Conservation (phyloP, 176 grass and related monocot species). For the Saccharum officinarum region DNA sequence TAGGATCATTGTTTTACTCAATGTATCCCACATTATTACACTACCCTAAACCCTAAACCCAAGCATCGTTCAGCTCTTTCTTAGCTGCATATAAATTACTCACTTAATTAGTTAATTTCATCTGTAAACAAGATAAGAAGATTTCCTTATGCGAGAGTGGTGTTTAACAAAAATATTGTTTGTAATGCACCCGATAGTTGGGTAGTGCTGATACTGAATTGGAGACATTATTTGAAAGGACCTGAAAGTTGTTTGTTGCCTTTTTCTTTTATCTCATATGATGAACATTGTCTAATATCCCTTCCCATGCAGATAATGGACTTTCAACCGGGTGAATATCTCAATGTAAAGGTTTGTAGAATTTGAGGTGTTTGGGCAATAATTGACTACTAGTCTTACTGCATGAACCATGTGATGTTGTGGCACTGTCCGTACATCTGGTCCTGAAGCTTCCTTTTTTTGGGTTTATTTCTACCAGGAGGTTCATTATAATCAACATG, state of each 20-base stretch:
- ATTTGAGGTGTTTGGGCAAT: neutral
- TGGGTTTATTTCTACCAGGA: slow-evolving; percentile 56
- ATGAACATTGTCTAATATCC: slow-evolving; percentile 20
- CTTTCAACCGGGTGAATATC: slow-evolving; percentile 97
- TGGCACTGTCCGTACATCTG: neutral
- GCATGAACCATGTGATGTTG: neutral
- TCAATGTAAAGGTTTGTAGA: slow-evolving; percentile 89
- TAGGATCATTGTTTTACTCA: slow-evolving; percentile 25
- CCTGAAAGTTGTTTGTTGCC: neutral
- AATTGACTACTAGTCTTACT: neutral
- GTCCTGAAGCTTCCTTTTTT: slow-evolving; percentile 22
- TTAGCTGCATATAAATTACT: slow-evolving; percentile 6
- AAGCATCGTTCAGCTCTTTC: neutral
- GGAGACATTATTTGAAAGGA: neutral
- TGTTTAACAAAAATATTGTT: slow-evolving; percentile 11
- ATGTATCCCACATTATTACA: neutral
- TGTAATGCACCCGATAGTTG: slow-evolving; percentile 2
- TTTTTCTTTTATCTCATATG: slow-evolving; percentile 6
- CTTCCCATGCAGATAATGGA: slow-evolving; percentile 82
- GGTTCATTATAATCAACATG: slow-evolving; percentile 99
- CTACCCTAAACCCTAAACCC: neutral
- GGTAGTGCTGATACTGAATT: neutral
- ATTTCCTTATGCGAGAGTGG: neutral
- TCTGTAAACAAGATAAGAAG: neutral
- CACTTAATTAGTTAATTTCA: neutral